Percentiles rank a stretch among this genome's conserved stretches.
phyloP scores from a whole-genome alignment of 352 stramenopile genomes.

The Sclerospora graminicola region DNA sequence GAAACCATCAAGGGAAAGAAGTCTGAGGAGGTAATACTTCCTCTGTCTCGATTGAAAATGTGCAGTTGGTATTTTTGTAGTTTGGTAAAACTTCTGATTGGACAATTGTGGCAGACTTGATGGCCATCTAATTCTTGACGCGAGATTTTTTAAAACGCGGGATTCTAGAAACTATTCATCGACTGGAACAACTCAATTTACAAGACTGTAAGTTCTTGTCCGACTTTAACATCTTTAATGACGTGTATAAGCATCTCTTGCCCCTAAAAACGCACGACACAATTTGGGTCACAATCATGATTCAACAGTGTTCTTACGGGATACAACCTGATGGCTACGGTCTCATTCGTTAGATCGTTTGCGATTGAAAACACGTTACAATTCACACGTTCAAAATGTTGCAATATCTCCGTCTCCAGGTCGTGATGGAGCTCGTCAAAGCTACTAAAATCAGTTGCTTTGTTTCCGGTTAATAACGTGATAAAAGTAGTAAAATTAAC shows the following conservation, averaged over 20 bases:
- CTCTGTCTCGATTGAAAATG: too few species aligned
- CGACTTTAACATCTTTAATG: slow-evolving; percentile 26
- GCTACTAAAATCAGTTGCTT: neutral
- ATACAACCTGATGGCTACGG: slow-evolving; percentile 53
- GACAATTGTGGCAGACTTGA: too few species aligned
- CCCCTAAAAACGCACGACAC: slow-evolving; percentile 49
- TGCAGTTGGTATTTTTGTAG: too few species aligned
- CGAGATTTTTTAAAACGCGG: too few species aligned
- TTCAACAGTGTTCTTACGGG: slow-evolving; percentile 55
- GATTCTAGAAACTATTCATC: too few species aligned
- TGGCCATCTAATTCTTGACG: too few species aligned
- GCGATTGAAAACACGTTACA: slow-evolving; percentile 74
- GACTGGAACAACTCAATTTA: slow-evolving; percentile 63
- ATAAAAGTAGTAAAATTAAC: slow-evolving; percentile 51
- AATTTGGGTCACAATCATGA: slow-evolving; percentile 68
- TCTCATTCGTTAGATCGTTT: slow-evolving; percentile 29
- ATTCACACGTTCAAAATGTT: slow-evolving; percentile 59
- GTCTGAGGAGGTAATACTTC: neutral
- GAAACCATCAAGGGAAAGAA: neutral
- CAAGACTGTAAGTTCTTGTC: slow-evolving; percentile 58
- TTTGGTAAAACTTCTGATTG: too few species aligned
- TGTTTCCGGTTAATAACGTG: slow-evolving; percentile 28
- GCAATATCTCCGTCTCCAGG: slow-evolving; percentile 26
- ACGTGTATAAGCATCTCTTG: slow-evolving; percentile 37
- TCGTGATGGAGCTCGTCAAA: slow-evolving; percentile 22